Evolutionary conservation across 768 basidiomycete species (phyloP).

Genomic region (Agaricus bisporus): DNA sequence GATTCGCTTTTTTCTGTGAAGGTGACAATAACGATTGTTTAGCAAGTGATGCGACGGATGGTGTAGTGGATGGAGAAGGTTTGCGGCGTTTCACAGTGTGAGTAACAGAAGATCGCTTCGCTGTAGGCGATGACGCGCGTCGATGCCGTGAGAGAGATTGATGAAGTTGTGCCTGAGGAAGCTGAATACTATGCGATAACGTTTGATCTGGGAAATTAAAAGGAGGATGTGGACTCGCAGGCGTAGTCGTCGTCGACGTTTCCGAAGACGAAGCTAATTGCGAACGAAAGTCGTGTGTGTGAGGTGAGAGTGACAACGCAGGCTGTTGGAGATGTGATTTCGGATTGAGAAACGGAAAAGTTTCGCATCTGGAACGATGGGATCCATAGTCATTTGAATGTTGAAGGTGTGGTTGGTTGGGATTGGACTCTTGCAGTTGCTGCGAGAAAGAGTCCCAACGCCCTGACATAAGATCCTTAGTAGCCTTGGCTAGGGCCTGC

Average conservation of each 20-base stretch:
- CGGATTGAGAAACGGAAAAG: conserved; percentile 20
- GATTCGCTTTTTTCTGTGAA: conserved; percentile 88
- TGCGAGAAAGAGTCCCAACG: conserved; percentile 25
- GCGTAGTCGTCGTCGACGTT: conserved; percentile 2
- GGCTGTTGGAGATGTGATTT: conserved; percentile 15
- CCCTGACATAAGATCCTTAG: conserved; percentile 74
- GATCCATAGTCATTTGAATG: conserved; percentile 13
- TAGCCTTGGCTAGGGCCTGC: conserved; percentile 70
- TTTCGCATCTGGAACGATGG: conserved; percentile 14
- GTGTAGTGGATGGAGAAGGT: conserved; percentile 6
- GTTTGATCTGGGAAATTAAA: conserved; percentile 5
- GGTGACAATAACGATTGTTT: conserved; percentile 52
- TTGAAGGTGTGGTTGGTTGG: conserved; percentile 16
- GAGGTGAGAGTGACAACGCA: conserved; percentile 1
- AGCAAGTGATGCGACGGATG: conserved; percentile 3
- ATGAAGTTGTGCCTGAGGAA: background rate
- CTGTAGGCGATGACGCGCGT: background rate
- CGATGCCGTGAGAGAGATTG: background rate
- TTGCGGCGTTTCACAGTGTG: background rate
- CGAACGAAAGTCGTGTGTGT: background rate
- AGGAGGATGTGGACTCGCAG: conserved; percentile 10
- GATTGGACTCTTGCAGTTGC: conserved; percentile 16
- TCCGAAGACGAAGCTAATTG: conserved; percentile 7
- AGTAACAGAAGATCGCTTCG: background rate
- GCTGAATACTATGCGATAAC: background rate